Evolutionary conservation across 345 rosid genomes (phyloP).

Genomic region (Syzygium aromaticum): DNA sequence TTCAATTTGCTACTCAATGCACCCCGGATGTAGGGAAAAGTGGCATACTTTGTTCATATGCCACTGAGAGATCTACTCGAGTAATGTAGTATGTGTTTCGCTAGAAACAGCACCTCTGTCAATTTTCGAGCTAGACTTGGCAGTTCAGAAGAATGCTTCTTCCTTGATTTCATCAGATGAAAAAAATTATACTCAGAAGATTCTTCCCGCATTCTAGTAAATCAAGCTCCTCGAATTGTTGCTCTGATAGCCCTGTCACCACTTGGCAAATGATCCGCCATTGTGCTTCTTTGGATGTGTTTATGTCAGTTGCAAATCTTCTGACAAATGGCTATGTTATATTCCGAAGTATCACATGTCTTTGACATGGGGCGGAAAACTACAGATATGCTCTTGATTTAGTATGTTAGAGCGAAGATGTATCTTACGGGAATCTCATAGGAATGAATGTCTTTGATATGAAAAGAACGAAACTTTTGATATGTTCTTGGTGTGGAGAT

Average conservation of each 20-base stretch:
- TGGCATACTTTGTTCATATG: neutral
- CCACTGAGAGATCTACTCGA: neutral
- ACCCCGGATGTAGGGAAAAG: neutral
- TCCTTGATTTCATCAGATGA: neutral
- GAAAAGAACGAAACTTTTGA: neutral
- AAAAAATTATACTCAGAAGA: neutral
- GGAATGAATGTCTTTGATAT: neutral
- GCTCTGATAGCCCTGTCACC: neutral
- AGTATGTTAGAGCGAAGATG: neutral
- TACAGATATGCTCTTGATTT: neutral
- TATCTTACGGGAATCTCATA: neutral
- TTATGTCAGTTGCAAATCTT: neutral
- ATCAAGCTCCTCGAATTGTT: neutral
- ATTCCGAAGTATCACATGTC: neutral
- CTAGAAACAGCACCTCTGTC: neutral
- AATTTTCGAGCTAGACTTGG: neutral
- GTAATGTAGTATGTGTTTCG: neutral
- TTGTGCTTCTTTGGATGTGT: neutral
- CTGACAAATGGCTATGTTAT: neutral
- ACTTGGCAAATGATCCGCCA: neutral
- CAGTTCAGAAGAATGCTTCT: neutral
- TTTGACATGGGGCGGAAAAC: neutral
- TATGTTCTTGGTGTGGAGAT: neutral
- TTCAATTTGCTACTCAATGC: neutral
- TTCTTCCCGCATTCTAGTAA: neutral